Conservation (phyloP, 805 yeast genomes). For the Metschnikowia proteae region DNA sequence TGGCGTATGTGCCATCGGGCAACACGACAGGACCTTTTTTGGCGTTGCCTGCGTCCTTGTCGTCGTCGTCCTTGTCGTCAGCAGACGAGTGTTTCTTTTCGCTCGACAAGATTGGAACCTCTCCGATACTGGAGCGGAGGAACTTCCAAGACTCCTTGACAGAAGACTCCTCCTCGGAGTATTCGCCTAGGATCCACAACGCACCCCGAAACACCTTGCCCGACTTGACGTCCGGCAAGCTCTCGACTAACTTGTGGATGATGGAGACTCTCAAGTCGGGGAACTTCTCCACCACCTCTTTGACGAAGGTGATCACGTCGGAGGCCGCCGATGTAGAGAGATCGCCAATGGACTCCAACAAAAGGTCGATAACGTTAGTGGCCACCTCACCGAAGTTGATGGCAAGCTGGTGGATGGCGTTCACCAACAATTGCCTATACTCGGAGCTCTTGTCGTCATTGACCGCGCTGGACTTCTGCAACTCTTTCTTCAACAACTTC, state of each 20-base stretch:
- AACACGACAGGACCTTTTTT: conserved; percentile 71
- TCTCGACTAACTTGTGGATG: conserved; percentile 54
- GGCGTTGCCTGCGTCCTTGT: conserved; percentile 7
- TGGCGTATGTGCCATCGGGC: conserved; percentile 99
- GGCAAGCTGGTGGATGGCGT: conserved; percentile 86
- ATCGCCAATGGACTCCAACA: conserved; percentile 82
- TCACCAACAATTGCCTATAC: conserved; percentile 83
- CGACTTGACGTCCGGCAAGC: conserved; percentile 67
- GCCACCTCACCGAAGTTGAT: conserved; percentile 88
- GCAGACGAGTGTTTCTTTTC: conserved; percentile 45
- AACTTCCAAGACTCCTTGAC: conserved; percentile 85
- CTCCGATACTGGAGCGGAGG: conserved; percentile 80
- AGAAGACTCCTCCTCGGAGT: conserved; percentile 63
- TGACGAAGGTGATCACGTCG: conserved; percentile 86
- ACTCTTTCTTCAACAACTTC: conserved; percentile 86
- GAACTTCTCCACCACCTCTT: conserved; percentile 90
- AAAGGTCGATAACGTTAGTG: conserved; percentile 79
- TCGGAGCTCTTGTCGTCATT: conserved; percentile 80
- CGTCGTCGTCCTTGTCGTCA: conserved; percentile 25
- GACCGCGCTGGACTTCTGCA: conserved; percentile 64
- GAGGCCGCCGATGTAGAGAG: conserved; percentile 80
- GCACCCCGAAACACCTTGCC: conserved; percentile 93
- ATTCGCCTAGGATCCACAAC: conserved; percentile 95
- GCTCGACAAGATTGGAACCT: conserved; percentile 80
- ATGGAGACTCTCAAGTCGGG: conserved; percentile 71